Conservation (phyloP, 163 green algal genomes). For the Scenedesmus sp. region DNA sequence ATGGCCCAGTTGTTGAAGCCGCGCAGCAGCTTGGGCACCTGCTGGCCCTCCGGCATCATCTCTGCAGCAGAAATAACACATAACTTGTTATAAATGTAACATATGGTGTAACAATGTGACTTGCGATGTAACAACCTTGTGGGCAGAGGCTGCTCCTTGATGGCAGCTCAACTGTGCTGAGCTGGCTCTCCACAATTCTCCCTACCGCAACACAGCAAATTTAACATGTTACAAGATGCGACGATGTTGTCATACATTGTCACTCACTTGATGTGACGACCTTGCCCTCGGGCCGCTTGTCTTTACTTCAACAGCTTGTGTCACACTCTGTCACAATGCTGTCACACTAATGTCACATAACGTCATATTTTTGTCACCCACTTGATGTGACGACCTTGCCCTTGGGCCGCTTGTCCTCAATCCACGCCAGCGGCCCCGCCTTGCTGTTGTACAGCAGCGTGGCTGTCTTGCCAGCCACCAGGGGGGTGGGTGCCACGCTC, state of each 20-base stretch:
- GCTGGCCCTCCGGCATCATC: not conserved
- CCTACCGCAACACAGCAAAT: too few relatives aligned
- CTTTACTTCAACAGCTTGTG: constrained; percentile 29
- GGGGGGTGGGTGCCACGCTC: constrained; percentile 17
- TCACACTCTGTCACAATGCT: too few relatives aligned
- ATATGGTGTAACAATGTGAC: too few relatives aligned
- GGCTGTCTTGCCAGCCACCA: constrained; percentile 35
- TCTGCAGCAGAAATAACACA: not conserved
- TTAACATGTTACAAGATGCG: too few relatives aligned
- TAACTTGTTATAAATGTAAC: too few relatives aligned
- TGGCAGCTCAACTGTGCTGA: too few relatives aligned
- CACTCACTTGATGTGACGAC: not conserved
- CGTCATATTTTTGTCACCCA: not conserved
- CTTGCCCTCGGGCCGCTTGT: constrained; percentile 31
- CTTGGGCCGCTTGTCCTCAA: constrained; percentile 47
- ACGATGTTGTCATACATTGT: too few relatives aligned
- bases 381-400: not conserved
- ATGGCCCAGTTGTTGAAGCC: not conserved
- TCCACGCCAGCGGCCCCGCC: constrained; percentile 41
- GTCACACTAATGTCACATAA: too few relatives aligned
- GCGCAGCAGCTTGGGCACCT: not conserved
- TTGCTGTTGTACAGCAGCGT: constrained; percentile 59
- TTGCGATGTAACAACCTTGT: too few relatives aligned
- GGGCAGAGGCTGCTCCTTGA: too few relatives aligned
- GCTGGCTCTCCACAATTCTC: too few relatives aligned